Percentiles rank a stretch among this genome's conserved stretches.
phyloP scores from a whole-genome alignment of 495 filamentous ascomycete species.

The Talaromyces adpressus region DNA sequence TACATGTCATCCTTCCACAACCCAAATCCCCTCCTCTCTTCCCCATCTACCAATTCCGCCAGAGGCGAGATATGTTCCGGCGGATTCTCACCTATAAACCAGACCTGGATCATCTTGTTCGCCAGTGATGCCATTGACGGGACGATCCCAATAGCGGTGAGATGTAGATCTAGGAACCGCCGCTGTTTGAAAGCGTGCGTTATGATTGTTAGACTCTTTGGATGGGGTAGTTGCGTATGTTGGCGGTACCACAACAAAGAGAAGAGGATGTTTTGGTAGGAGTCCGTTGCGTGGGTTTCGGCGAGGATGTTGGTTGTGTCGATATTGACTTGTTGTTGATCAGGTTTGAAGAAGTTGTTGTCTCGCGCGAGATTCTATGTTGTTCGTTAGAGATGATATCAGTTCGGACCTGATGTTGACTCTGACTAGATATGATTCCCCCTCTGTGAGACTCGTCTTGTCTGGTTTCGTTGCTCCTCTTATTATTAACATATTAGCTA shows the following conservation, averaged over 20 bases:
- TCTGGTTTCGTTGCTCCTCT: constrained; percentile 55
- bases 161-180: constrained; percentile 63
- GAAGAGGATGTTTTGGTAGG: constrained; percentile 71
- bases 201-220: constrained; percentile 54
- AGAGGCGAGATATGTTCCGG: constrained; percentile 46
- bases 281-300: constrained; percentile 69
- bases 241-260: constrained; percentile 54
- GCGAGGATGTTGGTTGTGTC: constrained; percentile 29
- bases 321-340: constrained; percentile 12
- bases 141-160: constrained; percentile 51
- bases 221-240: constrained; percentile 26
- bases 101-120: background rate
- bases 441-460: constrained; percentile 52
- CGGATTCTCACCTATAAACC: constrained; percentile 61
- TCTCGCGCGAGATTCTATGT: constrained; percentile 38
- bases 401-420: background rate
- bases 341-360: constrained; percentile 26
- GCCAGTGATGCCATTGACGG: background rate
- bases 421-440: constrained; percentile 53
- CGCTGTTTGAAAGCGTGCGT: constrained; percentile 68
- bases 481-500: no score
- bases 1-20: constrained; percentile 40
- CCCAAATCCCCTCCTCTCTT: constrained; percentile 34
- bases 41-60: constrained; percentile 33
- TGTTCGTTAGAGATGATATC: background rate